Percentiles rank a stretch among this genome's conserved stretches.
These are phyloP conservation scores for Passiflora organensis DNA, from an alignment of 345 rosid genomes.

Conservation along the genomic window DNA sequence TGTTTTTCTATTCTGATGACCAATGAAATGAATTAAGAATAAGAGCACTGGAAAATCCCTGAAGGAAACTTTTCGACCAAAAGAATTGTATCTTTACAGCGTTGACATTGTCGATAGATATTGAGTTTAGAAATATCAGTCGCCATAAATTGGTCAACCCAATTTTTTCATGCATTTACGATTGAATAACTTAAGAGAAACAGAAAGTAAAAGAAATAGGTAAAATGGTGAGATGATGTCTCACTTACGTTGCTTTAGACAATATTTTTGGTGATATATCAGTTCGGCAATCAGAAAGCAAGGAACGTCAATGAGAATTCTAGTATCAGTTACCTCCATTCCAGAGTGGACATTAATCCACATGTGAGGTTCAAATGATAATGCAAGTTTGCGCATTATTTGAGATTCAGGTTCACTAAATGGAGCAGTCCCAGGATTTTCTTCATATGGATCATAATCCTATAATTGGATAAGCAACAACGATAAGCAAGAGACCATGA, in stretches of 20 bases:
- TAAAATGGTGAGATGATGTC: too few relatives aligned
- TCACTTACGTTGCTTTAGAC: too few relatives aligned
- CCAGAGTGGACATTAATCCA: constrained; percentile 99
- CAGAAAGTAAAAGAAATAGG: too few relatives aligned
- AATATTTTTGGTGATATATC: not conserved
- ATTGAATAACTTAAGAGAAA: too few relatives aligned
- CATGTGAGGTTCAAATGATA: constrained; percentile 86
- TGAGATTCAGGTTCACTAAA: constrained; percentile 97
- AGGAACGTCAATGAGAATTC: not conserved
- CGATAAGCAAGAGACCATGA: constrained; percentile 4
- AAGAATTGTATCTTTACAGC: too few relatives aligned
- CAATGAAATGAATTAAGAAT: not conserved
- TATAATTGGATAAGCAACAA: constrained; percentile 22
- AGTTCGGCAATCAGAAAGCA: not conserved
- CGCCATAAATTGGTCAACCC: too few relatives aligned
- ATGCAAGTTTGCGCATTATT: constrained; percentile 81
- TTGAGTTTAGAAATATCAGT: too few relatives aligned
- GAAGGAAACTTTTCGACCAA: too few relatives aligned
- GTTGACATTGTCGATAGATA: too few relatives aligned
- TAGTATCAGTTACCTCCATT: constrained; percentile 62
- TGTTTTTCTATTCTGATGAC: too few relatives aligned
- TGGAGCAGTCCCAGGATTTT: constrained; percentile 89
- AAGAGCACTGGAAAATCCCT: too few relatives aligned
- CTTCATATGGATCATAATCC: constrained; percentile 98
- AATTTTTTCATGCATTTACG: too few relatives aligned